A percentile compares a stretch with the other conserved stretches of the same genome.
Conservation (phyloP, 441 rosid species). For the Sinapis alba region DNA sequence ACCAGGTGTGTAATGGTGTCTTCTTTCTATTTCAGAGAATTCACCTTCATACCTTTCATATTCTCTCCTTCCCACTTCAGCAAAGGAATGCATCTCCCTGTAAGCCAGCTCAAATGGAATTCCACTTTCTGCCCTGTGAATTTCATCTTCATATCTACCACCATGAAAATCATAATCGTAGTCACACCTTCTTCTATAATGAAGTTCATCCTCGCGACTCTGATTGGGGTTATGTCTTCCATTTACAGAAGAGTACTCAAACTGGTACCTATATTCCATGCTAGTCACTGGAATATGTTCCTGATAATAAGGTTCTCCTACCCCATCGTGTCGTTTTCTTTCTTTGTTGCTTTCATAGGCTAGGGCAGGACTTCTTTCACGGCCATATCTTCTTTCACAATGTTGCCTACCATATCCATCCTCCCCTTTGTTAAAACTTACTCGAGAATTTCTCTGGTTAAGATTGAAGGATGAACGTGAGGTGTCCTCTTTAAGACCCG, state of each 20-base stretch:
- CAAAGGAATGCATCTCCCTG: conserved; percentile 36
- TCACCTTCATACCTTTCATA: conserved; percentile 34
- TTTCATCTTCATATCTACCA: conserved; percentile 35
- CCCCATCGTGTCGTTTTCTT: conserved; percentile 33
- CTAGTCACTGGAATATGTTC: conserved; percentile 35
- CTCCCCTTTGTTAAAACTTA: conserved; percentile 38
- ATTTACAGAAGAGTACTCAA: conserved; percentile 35
- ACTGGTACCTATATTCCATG: conserved; percentile 37
- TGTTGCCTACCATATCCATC: conserved; percentile 30
- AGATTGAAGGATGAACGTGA: conserved; percentile 21
- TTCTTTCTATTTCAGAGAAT: conserved; percentile 40
- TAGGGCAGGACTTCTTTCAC: conserved; percentile 35
- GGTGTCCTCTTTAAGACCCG: conserved; percentile 26
- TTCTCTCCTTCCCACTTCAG: conserved; percentile 38
- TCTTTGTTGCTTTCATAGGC: conserved; percentile 30
- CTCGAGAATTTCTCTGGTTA: conserved; percentile 30
- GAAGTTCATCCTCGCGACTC: conserved; percentile 38
- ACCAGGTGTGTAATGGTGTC: conserved; percentile 32
- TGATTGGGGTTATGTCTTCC: conserved; percentile 35
- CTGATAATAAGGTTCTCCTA: conserved; percentile 28
- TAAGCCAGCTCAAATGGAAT: conserved; percentile 34
- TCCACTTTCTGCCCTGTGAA: conserved; percentile 33
- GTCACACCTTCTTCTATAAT: conserved; percentile 35
- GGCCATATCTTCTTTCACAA: conserved; percentile 34
- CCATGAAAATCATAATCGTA: conserved; percentile 33